Evolutionary conservation across 345 rosid species (phyloP), one percentile per base, ranked within the genome.

Genomic region (Syzygium aromaticum): DNA sequence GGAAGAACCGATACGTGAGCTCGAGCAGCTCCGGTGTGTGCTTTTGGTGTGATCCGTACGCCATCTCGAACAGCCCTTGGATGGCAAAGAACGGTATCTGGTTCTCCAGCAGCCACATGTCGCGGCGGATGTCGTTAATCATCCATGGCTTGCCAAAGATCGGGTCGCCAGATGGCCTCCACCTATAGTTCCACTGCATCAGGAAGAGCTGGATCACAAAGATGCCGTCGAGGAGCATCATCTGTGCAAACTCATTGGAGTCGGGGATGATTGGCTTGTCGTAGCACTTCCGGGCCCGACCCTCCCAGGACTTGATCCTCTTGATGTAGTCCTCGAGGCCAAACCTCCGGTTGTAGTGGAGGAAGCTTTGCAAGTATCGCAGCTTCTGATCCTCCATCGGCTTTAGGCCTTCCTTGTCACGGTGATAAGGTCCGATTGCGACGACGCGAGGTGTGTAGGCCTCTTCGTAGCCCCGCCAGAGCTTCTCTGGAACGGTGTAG

Each of bases 11-110:
- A 21, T 64, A 64, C 0, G 43, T 5, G 1, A 64, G 43, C 43
- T 64, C 11, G 4, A 64, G 22, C 40, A 64, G 77, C 40, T 2
- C 10, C 1, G 22, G 77, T 0, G 0, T 64, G 40, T 1, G 6
- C 40, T 64, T 63, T 28, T 15, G 77, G 21, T 28, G 77, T 0
- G 77, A 28, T 63, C 77, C 40, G 1, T 3, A 63, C 5, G 3
- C 43, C 77, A 30, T 64, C 40, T 43, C 7, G 1, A 49, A 84
- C 82, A 90, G 16, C 25, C 87, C 89, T 23, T 89, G 17, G 5
- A 90, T 52, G 54, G 90, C 85, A 7, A 90, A 91, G 19, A 89
- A 56, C 3, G 91, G 89, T 52, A 91, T 8, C 38, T 91, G 92
- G 88, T 91, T 91, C 77, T 91, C 91, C 12, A 90, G 86, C n/a